Conservation (phyloP, 1,284 basidiomycete genomes). For the Salmacisia buchloeana region DNA sequence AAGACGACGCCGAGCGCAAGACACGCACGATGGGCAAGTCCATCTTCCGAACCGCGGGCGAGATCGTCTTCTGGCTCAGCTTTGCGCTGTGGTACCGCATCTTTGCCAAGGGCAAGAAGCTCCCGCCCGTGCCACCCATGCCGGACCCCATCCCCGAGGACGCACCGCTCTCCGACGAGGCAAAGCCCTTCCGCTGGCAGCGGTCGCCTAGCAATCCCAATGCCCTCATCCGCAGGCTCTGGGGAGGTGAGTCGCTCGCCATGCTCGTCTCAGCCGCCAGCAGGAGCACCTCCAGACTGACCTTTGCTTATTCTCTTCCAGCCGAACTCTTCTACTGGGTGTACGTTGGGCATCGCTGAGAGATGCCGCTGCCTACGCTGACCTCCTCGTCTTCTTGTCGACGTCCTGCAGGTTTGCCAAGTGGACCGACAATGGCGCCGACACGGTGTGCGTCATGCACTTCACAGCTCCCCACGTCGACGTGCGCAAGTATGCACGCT, state of each 20-base stretch:
- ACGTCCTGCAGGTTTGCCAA: neutral
- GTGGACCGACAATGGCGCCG: neutral
- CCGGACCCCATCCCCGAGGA: neutral
- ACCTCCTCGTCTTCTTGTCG: neutral
- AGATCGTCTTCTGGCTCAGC: conserved; percentile 5
- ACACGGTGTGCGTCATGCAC: neutral
- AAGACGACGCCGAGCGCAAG: too few relatives aligned
- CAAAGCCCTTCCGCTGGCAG: neutral
- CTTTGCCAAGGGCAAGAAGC: conserved; percentile 4
- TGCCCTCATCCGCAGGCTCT: neutral
- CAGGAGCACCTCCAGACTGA: neutral
- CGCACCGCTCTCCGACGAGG: neutral
- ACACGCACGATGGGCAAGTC: neutral
- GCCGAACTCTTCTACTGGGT: conserved; percentile 6
- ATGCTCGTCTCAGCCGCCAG: neutral
- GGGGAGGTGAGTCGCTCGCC: neutral
- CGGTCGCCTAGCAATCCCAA: neutral
- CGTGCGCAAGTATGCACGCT: conserved; percentile 3
- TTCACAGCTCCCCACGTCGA: neutral
- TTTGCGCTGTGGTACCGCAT: neutral
- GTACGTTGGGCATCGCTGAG: neutral
- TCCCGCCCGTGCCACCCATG: neutral
- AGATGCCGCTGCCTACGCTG: neutral
- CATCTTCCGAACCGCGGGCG: neutral
- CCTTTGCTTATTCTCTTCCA: neutral